Evolutionary conservation across 1,284 basidiomycete genomes (phyloP).

Genomic region (Marasmius oreades): DNA sequence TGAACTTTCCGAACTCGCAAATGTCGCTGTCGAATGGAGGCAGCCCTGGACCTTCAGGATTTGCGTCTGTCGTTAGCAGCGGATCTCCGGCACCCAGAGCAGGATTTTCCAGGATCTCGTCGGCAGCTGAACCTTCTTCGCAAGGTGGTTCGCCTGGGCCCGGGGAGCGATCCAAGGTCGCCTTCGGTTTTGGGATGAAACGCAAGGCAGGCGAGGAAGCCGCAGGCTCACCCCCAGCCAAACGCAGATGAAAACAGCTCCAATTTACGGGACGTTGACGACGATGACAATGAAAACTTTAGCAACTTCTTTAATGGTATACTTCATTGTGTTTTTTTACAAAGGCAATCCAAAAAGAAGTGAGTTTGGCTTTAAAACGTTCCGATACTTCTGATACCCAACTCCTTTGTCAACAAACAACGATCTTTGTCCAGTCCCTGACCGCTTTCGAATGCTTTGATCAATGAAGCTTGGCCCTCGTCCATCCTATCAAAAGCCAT

Average conservation of each 20-base stretch:
- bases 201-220: constrained; percentile 69
- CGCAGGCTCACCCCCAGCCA: constrained; percentile 36
- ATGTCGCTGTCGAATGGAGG: constrained; percentile 37
- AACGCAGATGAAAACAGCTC: constrained; percentile 32
- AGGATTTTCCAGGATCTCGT: constrained; percentile 74
- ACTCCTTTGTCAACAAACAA: constrained; percentile 64
- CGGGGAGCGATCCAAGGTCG: constrained; percentile 66
- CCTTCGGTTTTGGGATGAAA: constrained; percentile 73
- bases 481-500: constrained; percentile 55
- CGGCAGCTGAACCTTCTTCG: constrained; percentile 45
- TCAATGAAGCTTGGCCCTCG: constrained; percentile 72
- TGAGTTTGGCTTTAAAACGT: constrained; percentile 10
- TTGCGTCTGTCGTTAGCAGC: constrained; percentile 34
- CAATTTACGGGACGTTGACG: background rate
- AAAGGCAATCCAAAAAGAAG: constrained; percentile 1
- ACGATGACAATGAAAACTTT: background rate
- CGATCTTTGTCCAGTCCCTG: constrained; percentile 70
- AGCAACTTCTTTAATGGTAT: no score
- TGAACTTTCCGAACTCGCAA: constrained; percentile 56
- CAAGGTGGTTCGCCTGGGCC: constrained; percentile 52
- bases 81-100: constrained; percentile 68
- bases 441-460: constrained; percentile 68
- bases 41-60: constrained; percentile 44
- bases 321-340: constrained; percentile 5
- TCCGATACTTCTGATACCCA: constrained; percentile 64